A percentile compares a stretch with the other conserved stretches of the same genome.
These are phyloP conservation scores for Colletotrichum sp. DNA, from an alignment of 2,329 filamentous ascomycete genomes.

Conservation along the genomic window DNA sequence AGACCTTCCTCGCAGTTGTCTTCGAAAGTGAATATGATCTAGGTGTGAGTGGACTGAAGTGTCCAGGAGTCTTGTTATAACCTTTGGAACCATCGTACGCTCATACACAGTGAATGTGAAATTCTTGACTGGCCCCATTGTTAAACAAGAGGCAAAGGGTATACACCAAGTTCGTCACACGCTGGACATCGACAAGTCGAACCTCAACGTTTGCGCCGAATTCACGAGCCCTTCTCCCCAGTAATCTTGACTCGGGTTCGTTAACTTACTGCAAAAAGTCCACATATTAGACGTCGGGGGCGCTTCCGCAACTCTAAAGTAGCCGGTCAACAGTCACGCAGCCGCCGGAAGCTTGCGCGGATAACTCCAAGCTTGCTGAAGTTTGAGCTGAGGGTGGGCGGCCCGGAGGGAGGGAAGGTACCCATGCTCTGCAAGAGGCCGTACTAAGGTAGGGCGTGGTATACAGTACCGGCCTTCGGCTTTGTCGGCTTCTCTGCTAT, in stretches of 20 bases:
- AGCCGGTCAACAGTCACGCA: neutral
- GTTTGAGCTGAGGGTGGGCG: neutral
- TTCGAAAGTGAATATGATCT: neutral
- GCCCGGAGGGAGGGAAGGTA: neutral
- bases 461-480: neutral
- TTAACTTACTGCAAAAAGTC: fast-evolving
- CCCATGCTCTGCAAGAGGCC: neutral
- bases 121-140: neutral
- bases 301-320: neutral
- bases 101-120: fast-evolving
- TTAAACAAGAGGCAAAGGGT: neutral
- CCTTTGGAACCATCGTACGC: fast-evolving
- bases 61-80: neutral
- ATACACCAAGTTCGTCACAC: neutral
- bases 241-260: neutral
- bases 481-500: neutral
- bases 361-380: neutral
- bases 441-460: neutral
- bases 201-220: neutral
- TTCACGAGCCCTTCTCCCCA: neutral
- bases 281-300: neutral
- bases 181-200: neutral
- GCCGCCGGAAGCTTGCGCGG: neutral
- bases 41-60: fast-evolving
- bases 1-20: fast-evolving